Percentiles rank a stretch among this genome's conserved stretches.
Evolutionary conservation across 805 yeast genomes (phyloP).

Genomic region (Candida ovalis): DNA sequence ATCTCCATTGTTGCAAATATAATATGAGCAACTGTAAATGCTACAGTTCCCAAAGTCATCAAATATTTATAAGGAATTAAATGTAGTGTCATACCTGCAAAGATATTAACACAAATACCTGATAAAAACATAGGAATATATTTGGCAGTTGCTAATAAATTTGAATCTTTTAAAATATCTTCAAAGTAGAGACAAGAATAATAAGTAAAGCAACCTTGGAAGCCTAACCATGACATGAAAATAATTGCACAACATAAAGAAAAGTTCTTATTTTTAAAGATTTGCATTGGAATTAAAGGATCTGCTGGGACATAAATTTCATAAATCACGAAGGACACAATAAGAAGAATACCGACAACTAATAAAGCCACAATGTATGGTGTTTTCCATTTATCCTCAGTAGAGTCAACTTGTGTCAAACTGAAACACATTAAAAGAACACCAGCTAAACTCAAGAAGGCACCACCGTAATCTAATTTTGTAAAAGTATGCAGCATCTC

Average conservation of each 20-base stretch:
- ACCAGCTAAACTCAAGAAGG: conserved; percentile 31
- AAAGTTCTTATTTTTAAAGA: conserved; percentile 36
- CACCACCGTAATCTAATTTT: conserved; percentile 36
- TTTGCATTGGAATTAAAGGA: conserved; percentile 39
- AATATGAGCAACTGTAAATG: conserved; percentile 30
- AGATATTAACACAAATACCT: conserved; percentile 35
- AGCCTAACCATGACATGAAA: conserved; percentile 34
- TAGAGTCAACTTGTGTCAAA: conserved; percentile 36
- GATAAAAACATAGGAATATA: conserved; percentile 35
- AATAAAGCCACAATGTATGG: conserved; percentile 37
- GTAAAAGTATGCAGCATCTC: conserved; percentile 15
- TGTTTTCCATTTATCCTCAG: conserved; percentile 37
- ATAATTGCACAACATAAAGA: conserved; percentile 32
- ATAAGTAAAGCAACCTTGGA: conserved; percentile 33
- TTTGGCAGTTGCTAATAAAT: conserved; percentile 36
- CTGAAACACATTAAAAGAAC: conserved; percentile 36
- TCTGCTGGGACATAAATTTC: conserved; percentile 33
- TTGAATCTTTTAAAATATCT: conserved; percentile 30
- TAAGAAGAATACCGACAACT: conserved; percentile 31
- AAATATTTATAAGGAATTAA: conserved; percentile 34
- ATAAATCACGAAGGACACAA: conserved; percentile 29
- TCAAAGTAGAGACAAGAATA: conserved; percentile 37
- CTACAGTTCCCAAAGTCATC: conserved; percentile 27
- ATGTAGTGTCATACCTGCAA: conserved; percentile 38
- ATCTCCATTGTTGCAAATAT: conserved; percentile 35